Percentiles rank a stretch among this genome's conserved stretches.
Evolutionary conservation across 805 yeast genomes (phyloP).

Genomic region (Candida insectorum): DNA sequence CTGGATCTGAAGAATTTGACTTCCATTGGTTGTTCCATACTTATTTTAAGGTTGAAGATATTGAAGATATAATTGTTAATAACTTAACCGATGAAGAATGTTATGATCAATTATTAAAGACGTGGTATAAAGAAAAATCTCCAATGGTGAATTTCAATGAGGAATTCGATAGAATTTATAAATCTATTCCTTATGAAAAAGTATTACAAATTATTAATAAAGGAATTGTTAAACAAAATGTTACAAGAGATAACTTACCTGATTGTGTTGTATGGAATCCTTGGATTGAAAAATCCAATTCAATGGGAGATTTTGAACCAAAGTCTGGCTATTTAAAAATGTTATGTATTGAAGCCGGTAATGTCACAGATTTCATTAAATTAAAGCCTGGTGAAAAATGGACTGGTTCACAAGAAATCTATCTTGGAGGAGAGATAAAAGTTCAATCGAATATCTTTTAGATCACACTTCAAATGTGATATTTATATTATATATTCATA

Average conservation of each 20-base stretch:
- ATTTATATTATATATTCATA: not conserved
- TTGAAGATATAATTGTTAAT: conserved; percentile 71
- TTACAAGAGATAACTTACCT: conserved; percentile 61
- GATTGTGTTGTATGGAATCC: conserved; percentile 96
- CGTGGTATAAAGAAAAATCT: conserved; percentile 63
- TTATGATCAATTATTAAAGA: conserved; percentile 70
- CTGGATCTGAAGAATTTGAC: conserved; percentile 62
- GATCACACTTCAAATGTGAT: too few relatives aligned
- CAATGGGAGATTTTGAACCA: conserved; percentile 88
- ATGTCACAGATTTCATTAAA: conserved; percentile 64
- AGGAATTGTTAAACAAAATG: conserved; percentile 67
- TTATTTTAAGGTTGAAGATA: conserved; percentile 71
- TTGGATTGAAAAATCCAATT: conserved; percentile 78
- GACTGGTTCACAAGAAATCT: conserved; percentile 64
- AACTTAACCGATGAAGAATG: conserved; percentile 73
- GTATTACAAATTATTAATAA: conserved; percentile 64
- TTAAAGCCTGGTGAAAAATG: conserved; percentile 73
- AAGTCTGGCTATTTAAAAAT: conserved; percentile 77
- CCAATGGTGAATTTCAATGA: conserved; percentile 70
- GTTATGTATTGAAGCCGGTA: conserved; percentile 96
- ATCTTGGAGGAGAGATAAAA: conserved; percentile 57
- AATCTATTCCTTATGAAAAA: conserved; percentile 52
- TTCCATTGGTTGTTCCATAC: conserved; percentile 97
- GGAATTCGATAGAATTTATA: conserved; percentile 85
- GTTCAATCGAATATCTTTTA: conserved; percentile 48